Conservation (phyloP, 208 protist species). For the Leishmania amazonensis region DNA sequence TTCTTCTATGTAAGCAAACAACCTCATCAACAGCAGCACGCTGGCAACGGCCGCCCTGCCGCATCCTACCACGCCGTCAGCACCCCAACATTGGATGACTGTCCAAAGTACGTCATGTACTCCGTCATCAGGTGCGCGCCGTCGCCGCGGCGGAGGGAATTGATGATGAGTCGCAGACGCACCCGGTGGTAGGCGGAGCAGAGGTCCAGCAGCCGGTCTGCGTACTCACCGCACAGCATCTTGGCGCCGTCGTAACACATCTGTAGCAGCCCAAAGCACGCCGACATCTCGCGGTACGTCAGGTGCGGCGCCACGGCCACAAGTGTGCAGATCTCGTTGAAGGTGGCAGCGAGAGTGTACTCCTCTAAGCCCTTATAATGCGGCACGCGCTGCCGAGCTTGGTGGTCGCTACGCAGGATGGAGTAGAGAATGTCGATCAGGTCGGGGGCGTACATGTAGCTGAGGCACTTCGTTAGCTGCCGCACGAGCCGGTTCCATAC, state of each 20-base stretch:
- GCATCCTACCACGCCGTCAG: constrained; percentile 24
- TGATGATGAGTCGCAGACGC: constrained; percentile 72
- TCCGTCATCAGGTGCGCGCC: constrained; percentile 42
- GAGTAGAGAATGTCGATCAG: constrained; percentile 62
- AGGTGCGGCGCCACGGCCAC: constrained; percentile 53
- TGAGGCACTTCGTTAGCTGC: constrained; percentile 58
- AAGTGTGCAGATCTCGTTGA: constrained; percentile 68
- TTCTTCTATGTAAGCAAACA: constrained; percentile 9
- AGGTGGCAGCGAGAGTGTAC: constrained; percentile 39
- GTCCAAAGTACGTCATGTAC: constrained; percentile 75
- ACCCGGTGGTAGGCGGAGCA: constrained; percentile 91
- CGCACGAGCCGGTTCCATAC: constrained; percentile 66
- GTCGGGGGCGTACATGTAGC: constrained; percentile 52
- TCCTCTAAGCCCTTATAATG: constrained; percentile 36
- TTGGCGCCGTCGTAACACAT: constrained; percentile 50
- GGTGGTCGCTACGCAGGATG: constrained; percentile 43
- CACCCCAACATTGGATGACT: constrained; percentile 35
- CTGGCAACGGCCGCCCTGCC: neutral
- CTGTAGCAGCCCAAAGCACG: constrained; percentile 56
- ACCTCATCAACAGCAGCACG: neutral
- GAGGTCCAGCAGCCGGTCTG: constrained; percentile 64
- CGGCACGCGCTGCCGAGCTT: constrained; percentile 17
- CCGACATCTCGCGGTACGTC: constrained; percentile 46
- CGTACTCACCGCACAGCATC: constrained; percentile 42
- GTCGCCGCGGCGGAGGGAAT: constrained; percentile 40